Evolutionary conservation across 495 filamentous ascomycete genomes (phyloP).

Genomic region (Penicillium paradoxum): DNA sequence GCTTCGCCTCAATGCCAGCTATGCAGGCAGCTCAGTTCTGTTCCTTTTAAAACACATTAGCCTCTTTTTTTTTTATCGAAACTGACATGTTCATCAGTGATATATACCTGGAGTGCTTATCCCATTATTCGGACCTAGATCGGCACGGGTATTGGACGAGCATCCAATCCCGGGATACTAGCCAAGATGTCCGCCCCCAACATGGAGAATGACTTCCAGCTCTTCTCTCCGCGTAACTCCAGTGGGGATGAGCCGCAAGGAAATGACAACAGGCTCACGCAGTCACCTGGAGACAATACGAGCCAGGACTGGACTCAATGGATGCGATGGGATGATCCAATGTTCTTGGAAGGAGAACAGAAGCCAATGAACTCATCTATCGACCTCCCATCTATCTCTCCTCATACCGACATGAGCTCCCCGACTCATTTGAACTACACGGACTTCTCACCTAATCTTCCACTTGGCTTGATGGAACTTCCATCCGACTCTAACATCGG

Average conservation of each 20-base stretch:
- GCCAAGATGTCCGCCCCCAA: slow-evolving; percentile 22
- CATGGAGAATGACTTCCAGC: slow-evolving; percentile 40
- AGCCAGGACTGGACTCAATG: slow-evolving; percentile 46
- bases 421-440: slow-evolving; percentile 21
- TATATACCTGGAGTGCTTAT: neutral
- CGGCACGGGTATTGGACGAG: slow-evolving; percentile 2
- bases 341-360: slow-evolving; percentile 23
- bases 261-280: slow-evolving; percentile 11
- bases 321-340: slow-evolving; percentile 49
- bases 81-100: slow-evolving; percentile 10
- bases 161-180: slow-evolving; percentile 15
- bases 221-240: slow-evolving; percentile 33
- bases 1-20: neutral
- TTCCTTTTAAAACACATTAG: neutral
- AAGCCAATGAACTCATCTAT: slow-evolving; percentile 23
- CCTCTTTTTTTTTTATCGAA: neutral
- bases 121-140: slow-evolving; percentile 2
- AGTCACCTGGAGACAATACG: slow-evolving; percentile 23
- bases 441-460: slow-evolving; percentile 34
- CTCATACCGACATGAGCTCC: slow-evolving; percentile 23
- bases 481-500: slow-evolving; percentile 19
- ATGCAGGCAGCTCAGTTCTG: slow-evolving; percentile 2
- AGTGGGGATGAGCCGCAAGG: slow-evolving; percentile 22
- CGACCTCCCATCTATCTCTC: slow-evolving; percentile 28
- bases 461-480: slow-evolving; percentile 32